phyloP scores from a whole-genome alignment of 805 yeast genomes.

The Grigorovia humatica region DNA sequence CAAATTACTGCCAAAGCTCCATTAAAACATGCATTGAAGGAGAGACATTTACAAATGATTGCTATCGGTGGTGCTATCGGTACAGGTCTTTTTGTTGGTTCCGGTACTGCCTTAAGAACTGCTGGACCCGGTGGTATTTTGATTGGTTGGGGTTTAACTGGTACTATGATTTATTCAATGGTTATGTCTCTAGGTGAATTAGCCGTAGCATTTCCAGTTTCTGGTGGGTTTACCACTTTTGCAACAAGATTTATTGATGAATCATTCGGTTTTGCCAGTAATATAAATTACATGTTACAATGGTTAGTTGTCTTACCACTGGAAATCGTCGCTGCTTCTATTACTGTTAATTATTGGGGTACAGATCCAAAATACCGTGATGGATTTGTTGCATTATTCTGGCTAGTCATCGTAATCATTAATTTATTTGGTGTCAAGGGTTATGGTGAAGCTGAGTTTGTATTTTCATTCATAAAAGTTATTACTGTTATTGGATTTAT shows the following conservation, averaged over 20 bases:
- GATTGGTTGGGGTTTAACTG: constrained; percentile 45
- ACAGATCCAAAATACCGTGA: constrained; percentile 37
- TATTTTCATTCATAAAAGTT: constrained; percentile 39
- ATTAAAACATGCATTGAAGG: constrained; percentile 41
- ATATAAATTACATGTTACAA: constrained; percentile 46
- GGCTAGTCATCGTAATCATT: constrained; percentile 37
- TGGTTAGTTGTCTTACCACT: constrained; percentile 43
- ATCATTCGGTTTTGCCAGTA: constrained; percentile 54
- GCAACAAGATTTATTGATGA: constrained; percentile 50
- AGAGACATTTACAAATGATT: constrained; percentile 50
- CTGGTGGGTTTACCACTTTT: constrained; percentile 57
- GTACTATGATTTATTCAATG: constrained; percentile 44
- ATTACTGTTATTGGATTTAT: constrained; percentile 40
- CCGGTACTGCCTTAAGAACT: constrained; percentile 49
- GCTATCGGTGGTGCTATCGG: constrained; percentile 68
- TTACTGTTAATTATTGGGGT: constrained; percentile 44
- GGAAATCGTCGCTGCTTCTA: constrained; percentile 44
- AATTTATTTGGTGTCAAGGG: constrained; percentile 46
- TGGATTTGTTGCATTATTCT: constrained; percentile 41
- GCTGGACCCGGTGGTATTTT: constrained; percentile 62
- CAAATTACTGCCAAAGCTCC: constrained; percentile 44
- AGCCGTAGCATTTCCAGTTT: constrained; percentile 49
- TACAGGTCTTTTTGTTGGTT: constrained; percentile 67
- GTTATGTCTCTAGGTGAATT: constrained; percentile 58
- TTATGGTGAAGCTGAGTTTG: constrained; percentile 46